These are phyloP conservation scores for Blastobotrys proliferans DNA, from an alignment of 1,139 yeast genomes.

Conservation along the genomic window DNA sequence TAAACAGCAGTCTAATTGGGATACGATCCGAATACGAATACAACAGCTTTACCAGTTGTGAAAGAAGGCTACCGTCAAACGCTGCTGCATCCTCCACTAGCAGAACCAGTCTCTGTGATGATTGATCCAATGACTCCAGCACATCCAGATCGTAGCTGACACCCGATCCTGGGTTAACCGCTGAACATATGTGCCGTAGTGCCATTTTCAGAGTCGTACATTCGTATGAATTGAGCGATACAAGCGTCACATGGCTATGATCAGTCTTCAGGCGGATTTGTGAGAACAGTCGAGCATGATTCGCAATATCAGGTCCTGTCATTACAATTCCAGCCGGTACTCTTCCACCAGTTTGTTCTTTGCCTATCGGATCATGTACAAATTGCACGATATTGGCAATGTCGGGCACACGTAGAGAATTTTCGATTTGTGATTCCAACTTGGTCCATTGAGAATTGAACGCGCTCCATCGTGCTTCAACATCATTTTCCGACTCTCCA, in stretches of 20 bases:
- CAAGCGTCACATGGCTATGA: constrained; percentile 21
- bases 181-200: constrained; percentile 37
- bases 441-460: constrained; percentile 32
- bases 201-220: constrained; percentile 36
- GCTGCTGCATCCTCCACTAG: constrained; percentile 66
- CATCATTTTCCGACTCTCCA: constrained; percentile 38
- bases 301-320: constrained; percentile 37
- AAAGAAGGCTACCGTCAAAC: constrained; percentile 48
- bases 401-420: constrained; percentile 16
- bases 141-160: constrained; percentile 51
- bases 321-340: constrained; percentile 31
- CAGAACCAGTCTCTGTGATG: constrained; percentile 38
- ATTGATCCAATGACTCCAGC: constrained; percentile 37
- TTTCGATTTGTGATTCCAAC: constrained; percentile 23
- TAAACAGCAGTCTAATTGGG: constrained; percentile 49
- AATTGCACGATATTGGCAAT: constrained; percentile 12
- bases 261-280: constrained; percentile 25
- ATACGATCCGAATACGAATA: constrained; percentile 36
- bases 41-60: constrained; percentile 47
- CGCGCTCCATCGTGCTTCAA: constrained; percentile 36
- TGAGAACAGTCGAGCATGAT: constrained; percentile 31
- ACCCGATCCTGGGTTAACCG: constrained; percentile 19
- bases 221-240: constrained; percentile 33
- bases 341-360: constrained; percentile 20
- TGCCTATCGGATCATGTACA: constrained; percentile 3